Evolutionary conservation across 352 stramenopile genomes (phyloP).

Genomic region (Globisporangium polare): DNA sequence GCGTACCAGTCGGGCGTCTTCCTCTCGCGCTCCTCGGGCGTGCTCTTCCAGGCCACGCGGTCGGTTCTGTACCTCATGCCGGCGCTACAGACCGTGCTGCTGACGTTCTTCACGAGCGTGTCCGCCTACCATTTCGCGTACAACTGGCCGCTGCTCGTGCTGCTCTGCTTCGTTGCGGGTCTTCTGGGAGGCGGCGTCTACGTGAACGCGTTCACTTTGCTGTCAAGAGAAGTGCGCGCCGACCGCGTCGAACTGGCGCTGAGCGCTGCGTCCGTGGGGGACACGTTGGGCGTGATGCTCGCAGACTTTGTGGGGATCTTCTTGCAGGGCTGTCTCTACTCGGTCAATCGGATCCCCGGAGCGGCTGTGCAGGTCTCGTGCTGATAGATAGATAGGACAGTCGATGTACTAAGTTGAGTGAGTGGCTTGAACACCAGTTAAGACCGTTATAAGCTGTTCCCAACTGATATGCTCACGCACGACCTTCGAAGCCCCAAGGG

Average conservation of each 20-base stretch:
- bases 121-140: conserved; percentile 83
- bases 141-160: conserved; percentile 77
- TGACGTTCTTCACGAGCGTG: conserved; percentile 86
- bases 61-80: conserved; percentile 88
- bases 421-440: background rate
- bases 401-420: background rate
- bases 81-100: conserved; percentile 75
- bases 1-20: conserved; percentile 93
- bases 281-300: conserved; percentile 88
- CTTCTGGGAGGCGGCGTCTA: conserved; percentile 89
- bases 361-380: conserved; percentile 56
- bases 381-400: conserved; percentile 22
- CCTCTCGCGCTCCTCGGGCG: conserved; percentile 85
- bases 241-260: conserved; percentile 87
- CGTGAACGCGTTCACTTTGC: conserved; percentile 90
- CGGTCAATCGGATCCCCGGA: conserved; percentile 64
- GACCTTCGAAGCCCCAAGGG: background rate
- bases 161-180: conserved; percentile 83
- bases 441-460: background rate
- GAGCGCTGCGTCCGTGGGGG: conserved; percentile 81
- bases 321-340: conserved; percentile 92
- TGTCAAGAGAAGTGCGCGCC: conserved; percentile 73
- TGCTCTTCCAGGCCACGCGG: conserved; percentile 73
- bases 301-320: conserved; percentile 87
- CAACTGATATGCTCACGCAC: background rate